A percentile compares a stretch with the other conserved stretches of the same genome.
Conservation (phyloP, 2,329 filamentous ascomycete genomes). For the Botrytis byssoidea region DNA sequence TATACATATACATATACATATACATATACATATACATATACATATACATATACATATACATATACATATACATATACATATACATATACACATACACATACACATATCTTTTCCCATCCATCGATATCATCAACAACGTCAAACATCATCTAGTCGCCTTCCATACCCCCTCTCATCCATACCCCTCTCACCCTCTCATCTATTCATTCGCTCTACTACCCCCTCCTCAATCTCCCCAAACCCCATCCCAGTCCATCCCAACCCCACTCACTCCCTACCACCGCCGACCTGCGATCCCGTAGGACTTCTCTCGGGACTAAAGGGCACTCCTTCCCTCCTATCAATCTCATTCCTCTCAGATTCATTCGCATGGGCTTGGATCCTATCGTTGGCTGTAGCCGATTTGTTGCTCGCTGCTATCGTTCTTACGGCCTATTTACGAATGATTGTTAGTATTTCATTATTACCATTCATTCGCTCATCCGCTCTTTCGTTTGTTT, state of each 20-base stretch:
- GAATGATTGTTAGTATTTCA: not conserved
- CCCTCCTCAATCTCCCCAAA: not conserved
- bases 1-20: not conserved
- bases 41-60: not conserved
- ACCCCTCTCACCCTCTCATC: no score
- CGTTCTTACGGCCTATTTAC: conserved; percentile 1
- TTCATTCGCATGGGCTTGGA: not conserved
- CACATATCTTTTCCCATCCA: no score
- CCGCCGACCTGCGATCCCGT: not conserved
- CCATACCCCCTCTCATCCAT: not conserved
- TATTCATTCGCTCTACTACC: no score
- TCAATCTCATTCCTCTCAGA: not conserved
- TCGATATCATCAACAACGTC: no score
- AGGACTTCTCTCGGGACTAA: not conserved
- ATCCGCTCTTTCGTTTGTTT: no score
- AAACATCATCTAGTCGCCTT: not conserved
- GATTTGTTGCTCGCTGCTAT: conserved; percentile 15
- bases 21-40: not conserved
- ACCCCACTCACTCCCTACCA: not conserved
- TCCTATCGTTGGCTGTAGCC: not conserved
- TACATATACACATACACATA: no score
- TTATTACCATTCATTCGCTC: not conserved
- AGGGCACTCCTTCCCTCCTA: not conserved
- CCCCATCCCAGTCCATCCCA: not conserved
- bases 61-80: not conserved